phyloP scores from a whole-genome alignment of 805 yeast species.

The Debaryomyces tyrocola region DNA sequence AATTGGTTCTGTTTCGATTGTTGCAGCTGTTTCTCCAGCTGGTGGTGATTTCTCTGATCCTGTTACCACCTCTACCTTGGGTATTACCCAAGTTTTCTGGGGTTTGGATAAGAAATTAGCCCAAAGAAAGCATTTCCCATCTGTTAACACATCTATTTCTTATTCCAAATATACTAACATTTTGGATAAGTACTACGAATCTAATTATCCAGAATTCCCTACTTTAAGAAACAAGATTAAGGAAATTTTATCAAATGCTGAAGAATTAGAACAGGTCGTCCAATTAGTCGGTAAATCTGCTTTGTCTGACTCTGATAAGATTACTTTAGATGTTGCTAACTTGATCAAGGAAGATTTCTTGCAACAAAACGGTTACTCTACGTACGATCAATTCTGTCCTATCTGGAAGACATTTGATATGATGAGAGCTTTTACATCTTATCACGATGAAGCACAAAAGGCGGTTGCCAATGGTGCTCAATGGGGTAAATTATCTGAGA shows the following conservation, averaged over 20 bases:
- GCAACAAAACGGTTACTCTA: constrained; percentile 98
- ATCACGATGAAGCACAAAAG: constrained; percentile 96
- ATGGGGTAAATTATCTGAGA: constrained; percentile 90
- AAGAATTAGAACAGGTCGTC: constrained; percentile 98
- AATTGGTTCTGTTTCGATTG: constrained; percentile 95
- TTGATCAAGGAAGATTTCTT: constrained; percentile 96
- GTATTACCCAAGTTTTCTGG: constrained; percentile 99
- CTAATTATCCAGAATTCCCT: constrained; percentile 89
- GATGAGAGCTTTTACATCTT: constrained; percentile 93
- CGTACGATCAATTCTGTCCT: constrained; percentile 98
- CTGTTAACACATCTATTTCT: constrained; percentile 92
- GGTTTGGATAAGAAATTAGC: constrained; percentile 99
- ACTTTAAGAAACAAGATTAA: constrained; percentile 84
- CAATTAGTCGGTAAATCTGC: constrained; percentile 99
- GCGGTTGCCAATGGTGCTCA: constrained; percentile 90
- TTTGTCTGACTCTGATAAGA: constrained; percentile 93
- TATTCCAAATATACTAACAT: constrained; percentile 95
- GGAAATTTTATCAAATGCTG: constrained; percentile 95
- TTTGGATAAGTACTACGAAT: constrained; percentile 80
- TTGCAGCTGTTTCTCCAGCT: constrained; percentile 99
- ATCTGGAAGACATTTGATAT: constrained; percentile 98
- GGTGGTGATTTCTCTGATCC: constrained; percentile 99
- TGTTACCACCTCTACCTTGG: constrained; percentile 95
- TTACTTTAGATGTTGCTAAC: constrained; percentile 87
- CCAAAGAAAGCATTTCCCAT: constrained; percentile 99